Conservation (phyloP, 2,329 filamentous ascomycete species). For the Paramyrothecium sp. region DNA sequence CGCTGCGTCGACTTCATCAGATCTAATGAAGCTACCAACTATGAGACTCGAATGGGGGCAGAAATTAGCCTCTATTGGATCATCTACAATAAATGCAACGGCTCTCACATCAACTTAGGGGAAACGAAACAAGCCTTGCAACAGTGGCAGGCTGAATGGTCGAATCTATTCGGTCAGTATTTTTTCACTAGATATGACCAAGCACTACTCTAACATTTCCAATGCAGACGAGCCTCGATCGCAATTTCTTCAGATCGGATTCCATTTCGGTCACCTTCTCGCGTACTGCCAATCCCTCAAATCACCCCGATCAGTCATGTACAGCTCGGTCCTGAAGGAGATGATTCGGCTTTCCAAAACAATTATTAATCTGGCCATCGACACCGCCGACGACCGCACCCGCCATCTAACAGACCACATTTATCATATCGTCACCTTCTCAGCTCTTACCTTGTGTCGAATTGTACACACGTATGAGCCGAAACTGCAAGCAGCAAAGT, state of each 20-base stretch:
- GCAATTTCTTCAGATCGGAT: conserved; percentile 26
- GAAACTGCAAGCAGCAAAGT: conserved; percentile 8
- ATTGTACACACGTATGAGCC: conserved; percentile 19
- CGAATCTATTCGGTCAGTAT: conserved; percentile 15
- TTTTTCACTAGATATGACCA: not conserved
- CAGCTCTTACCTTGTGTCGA: conserved; percentile 19
- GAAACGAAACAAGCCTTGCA: conserved; percentile 11
- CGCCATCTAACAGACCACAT: conserved; percentile 26
- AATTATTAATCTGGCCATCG: conserved; percentile 25
- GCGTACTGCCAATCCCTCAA: conserved; percentile 19
- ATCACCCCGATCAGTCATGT: conserved; percentile 10
- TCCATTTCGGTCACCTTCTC: conserved; percentile 23
- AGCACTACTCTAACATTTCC: not conserved
- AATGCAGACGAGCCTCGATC: conserved; percentile 20
- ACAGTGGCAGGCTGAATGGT: conserved; percentile 19
- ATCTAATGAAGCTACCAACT: conserved; percentile 14
- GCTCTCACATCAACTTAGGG: conserved; percentile 4
- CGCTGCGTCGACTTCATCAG: conserved; percentile 12
- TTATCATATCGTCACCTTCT: conserved; percentile 24
- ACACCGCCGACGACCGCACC: conserved; percentile 23
- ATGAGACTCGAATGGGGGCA: conserved; percentile 22
- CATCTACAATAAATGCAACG: conserved; percentile 17
- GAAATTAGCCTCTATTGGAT: conserved; percentile 26
- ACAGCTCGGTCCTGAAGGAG: conserved; percentile 12
- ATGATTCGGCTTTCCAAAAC: conserved; percentile 18